Conservation (phyloP, 441 rosid species). For the Corymbia calophylla region DNA sequence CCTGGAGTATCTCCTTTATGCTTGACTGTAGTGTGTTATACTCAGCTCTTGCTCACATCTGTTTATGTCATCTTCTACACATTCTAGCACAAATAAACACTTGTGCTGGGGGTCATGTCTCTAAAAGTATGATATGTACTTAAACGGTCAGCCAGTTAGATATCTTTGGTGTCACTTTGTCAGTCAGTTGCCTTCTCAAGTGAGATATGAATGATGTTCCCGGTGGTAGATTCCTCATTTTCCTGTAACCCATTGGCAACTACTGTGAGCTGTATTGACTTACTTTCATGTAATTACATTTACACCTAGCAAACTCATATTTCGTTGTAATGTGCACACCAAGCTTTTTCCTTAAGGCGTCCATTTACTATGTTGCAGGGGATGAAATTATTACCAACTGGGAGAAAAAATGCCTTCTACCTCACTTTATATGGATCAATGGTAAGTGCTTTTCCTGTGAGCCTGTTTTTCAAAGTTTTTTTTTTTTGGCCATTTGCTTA, state of each 20-base stretch:
- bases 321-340: background rate
- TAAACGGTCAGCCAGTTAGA: background rate
- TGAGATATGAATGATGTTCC: background rate
- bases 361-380: slow-evolving; percentile 36
- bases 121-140: background rate
- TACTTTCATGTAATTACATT: background rate
- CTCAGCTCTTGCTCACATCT: background rate
- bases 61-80: background rate
- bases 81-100: background rate
- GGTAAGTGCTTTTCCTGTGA: slow-evolving; percentile 36
- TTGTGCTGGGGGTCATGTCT: background rate
- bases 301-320: background rate
- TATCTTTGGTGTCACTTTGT: background rate
- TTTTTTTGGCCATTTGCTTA: background rate
- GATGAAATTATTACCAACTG: slow-evolving; percentile 80
- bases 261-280: background rate
- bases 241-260: background rate
- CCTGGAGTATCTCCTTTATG: background rate
- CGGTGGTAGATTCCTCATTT: background rate
- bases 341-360: background rate
- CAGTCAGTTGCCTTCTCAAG: background rate
- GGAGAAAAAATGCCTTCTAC: slow-evolving; percentile 69
- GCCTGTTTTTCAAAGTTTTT: background rate
- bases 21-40: background rate
- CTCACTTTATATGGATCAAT: slow-evolving; percentile 71